phyloP scores from a whole-genome alignment of 2,329 filamentous ascomycete genomes.

The Ophiostoma novo-ulmi region DNA sequence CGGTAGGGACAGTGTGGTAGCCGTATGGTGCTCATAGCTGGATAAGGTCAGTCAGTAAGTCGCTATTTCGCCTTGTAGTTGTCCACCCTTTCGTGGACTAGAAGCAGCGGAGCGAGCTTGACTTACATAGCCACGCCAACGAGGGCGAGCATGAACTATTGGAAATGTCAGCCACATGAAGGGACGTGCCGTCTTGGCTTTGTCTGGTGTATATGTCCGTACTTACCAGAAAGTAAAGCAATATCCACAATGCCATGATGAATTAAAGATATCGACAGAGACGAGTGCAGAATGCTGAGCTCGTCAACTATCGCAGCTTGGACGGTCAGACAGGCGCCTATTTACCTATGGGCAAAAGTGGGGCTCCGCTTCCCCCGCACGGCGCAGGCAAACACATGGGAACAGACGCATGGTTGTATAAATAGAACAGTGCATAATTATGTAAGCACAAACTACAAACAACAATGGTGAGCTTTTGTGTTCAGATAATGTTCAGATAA shows the following conservation, averaged over 20 bases:
- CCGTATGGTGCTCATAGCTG: slow-evolving; percentile 26
- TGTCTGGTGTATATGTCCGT: not conserved
- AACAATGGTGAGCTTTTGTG: not conserved
- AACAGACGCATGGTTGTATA: not conserved
- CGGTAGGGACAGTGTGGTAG: slow-evolving; percentile 25
- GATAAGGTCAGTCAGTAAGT: not conserved
- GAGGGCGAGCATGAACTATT: slow-evolving; percentile 12
- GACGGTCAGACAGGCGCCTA: not conserved
- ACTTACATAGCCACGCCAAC: slow-evolving; percentile 10
- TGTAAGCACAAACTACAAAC: not conserved
- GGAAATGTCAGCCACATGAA: not conserved
- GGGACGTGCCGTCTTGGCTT: not conserved
- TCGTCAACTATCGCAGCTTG: not conserved
- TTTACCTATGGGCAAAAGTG: not conserved
- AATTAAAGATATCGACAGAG: not conserved
- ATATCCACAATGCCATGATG: not conserved
- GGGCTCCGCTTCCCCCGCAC: not conserved
- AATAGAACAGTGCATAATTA: not conserved
- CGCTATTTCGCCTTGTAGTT: not conserved
- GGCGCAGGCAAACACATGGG: too few relatives aligned
- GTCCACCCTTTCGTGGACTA: not conserved
- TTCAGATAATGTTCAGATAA: too few relatives aligned
- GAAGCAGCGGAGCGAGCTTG: not conserved
- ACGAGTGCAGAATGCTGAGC: not conserved
- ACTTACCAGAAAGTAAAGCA: slow-evolving; percentile 8